Conservation (phyloP, 306 rosid species). For the Quillaja saponaria region DNA sequence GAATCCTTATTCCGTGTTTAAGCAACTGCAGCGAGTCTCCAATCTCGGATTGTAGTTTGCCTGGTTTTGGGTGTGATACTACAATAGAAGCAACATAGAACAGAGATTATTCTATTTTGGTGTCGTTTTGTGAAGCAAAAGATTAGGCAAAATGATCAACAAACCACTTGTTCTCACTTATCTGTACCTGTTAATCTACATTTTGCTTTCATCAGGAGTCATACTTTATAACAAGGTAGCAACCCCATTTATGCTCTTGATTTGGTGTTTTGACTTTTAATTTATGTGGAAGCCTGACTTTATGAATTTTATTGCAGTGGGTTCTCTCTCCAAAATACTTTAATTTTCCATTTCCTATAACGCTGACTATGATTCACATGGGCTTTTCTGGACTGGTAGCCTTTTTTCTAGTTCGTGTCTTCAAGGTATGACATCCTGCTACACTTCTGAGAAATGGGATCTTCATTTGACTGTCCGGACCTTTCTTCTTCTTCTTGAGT, state of each 20-base stretch:
- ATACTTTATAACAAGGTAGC: constrained; percentile 89
- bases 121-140: not conserved
- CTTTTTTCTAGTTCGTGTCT: constrained; percentile 82
- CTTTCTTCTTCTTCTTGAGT: not conserved
- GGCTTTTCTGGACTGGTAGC: constrained; percentile 90
- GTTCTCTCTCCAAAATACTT: constrained; percentile 91
- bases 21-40: not conserved
- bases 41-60: not conserved
- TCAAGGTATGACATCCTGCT: constrained; percentile 62
- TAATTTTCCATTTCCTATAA: constrained; percentile 86
- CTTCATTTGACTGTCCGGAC: not conserved
- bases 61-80: not conserved
- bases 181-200: constrained; percentile 73
- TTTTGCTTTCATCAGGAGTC: constrained; percentile 89
- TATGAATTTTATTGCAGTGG: constrained; percentile 58
- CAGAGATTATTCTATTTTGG: not conserved
- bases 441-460: too few species aligned
- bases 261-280: not conserved
- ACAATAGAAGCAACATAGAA: not conserved
- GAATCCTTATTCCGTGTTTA: not conserved
- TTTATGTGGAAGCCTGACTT: not conserved
- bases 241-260: not conserved
- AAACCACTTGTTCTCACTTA: constrained; percentile 79
- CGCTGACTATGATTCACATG: constrained; percentile 98
- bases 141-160: constrained; percentile 51